phyloP scores from a whole-genome alignment of 345 rosid species.

The Reutealis trisperma region DNA sequence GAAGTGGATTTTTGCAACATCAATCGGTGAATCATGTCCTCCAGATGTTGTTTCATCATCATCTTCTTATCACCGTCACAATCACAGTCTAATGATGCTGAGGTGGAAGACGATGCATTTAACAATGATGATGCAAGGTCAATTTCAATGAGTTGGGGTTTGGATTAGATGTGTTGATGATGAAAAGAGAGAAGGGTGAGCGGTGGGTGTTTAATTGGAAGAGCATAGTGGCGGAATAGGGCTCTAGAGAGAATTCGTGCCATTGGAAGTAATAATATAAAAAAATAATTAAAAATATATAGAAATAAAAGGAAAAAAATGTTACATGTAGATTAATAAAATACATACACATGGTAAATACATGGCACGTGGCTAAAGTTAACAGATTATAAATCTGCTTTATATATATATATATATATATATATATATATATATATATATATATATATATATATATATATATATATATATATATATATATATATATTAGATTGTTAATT shows the following conservation, averaged over 20 bases:
- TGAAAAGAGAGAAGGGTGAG: constrained; percentile 8
- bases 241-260: background rate
- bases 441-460: too few species aligned
- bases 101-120: constrained; percentile 18
- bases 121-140: constrained; percentile 36
- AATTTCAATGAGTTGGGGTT: constrained; percentile 34
- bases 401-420: too few species aligned
- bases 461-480: too few species aligned
- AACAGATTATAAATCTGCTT: too few species aligned
- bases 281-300: too few species aligned
- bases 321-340: too few species aligned
- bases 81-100: constrained; percentile 13
- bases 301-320: too few species aligned
- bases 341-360: too few species aligned
- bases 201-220: background rate
- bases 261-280: background rate
- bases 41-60: constrained; percentile 27
- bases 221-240: background rate
- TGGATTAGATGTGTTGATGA: constrained; percentile 20
- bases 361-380: too few species aligned
- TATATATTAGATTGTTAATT: too few species aligned
- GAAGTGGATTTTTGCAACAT: constrained; percentile 45
- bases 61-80: constrained; percentile 22
- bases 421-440: too few species aligned
- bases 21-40: constrained; percentile 39